Conservation (phyloP, 805 yeast species). For the Lipomyces anomalus region DNA sequence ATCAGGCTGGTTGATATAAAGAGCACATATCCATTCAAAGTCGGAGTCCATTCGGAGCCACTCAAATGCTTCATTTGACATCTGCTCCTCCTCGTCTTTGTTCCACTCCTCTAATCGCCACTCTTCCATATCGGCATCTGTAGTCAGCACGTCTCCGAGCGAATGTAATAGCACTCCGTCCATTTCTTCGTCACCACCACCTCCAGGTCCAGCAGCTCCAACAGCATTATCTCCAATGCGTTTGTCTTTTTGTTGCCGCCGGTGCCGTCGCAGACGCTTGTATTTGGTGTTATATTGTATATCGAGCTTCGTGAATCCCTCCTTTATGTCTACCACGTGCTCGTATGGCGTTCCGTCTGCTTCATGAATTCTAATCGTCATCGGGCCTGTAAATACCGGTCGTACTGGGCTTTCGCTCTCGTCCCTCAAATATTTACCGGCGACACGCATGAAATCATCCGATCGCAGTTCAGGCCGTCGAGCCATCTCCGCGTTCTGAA, state of each 20-base stretch:
- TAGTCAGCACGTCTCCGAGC: conserved; percentile 71
- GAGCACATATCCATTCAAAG: conserved; percentile 88
- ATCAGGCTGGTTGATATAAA: conserved; percentile 81
- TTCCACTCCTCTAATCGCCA: conserved; percentile 75
- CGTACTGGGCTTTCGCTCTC: conserved; percentile 23
- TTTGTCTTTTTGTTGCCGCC: conserved; percentile 37
- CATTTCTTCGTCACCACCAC: conserved; percentile 10
- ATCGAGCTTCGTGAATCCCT: conserved; percentile 76
- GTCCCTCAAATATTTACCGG: conserved; percentile 29
- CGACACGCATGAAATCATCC: conserved; percentile 38
- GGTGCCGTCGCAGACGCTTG: conserved; percentile 67
- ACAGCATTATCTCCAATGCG: conserved; percentile 26
- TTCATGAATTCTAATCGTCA: conserved; percentile 95
- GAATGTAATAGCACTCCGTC: conserved; percentile 44
- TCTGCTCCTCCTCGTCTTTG: conserved; percentile 60
- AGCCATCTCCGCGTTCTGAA: conserved; percentile 60
- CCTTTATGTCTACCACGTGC: conserved; percentile 89
- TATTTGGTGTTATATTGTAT: conserved; percentile 93
- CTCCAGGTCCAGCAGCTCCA: conserved; percentile 12
- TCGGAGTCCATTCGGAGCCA: conserved; percentile 99
- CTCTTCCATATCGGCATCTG: conserved; percentile 51
- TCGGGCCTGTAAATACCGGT: conserved; percentile 76
- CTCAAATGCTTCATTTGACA: conserved; percentile 83
- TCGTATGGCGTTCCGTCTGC: conserved; percentile 99
- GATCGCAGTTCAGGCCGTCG: conserved; percentile 34